These are phyloP conservation scores for Dendrocalamus latiflorus DNA, from an alignment of 202 grass and related monocot species.

Conservation along the genomic window DNA sequence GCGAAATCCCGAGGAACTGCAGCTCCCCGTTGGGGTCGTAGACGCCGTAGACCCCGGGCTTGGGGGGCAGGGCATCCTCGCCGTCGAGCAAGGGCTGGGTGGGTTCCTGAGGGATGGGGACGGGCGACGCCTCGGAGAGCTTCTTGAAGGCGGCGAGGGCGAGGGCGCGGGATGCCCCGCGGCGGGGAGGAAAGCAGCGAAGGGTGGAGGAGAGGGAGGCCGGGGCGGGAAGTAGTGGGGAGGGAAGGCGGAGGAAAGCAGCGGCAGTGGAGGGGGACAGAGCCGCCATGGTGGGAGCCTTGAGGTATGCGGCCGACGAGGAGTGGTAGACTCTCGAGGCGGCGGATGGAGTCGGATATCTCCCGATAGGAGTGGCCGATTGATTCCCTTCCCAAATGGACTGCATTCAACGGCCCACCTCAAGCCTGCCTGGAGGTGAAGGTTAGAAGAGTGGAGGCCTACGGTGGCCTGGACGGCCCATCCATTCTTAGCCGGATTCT, in stretches of 20 bases:
- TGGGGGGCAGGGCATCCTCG: constrained; percentile 36
- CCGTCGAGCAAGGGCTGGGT: constrained; percentile 20
- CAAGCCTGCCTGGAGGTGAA: no score
- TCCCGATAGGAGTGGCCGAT: no score
- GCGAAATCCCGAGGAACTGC: constrained; percentile 77
- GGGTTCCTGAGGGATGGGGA: constrained; percentile 42
- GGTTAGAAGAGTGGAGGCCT: no score
- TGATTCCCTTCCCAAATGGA: no score
- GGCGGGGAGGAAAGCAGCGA: background rate
- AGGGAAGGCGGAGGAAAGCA: background rate
- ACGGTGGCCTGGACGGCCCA: no score
- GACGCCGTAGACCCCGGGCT: constrained; percentile 61
- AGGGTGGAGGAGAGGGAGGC: background rate
- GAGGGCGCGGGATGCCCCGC: background rate
- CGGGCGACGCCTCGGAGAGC: constrained; percentile 53
- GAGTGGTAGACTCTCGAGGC: no score
- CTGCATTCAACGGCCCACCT: no score
- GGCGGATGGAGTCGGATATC: no score
- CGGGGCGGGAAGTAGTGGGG: background rate
- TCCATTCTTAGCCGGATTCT: no score
- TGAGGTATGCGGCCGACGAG: no score
- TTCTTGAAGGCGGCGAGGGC: constrained; percentile 42
- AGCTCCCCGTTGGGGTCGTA: constrained; percentile 56
- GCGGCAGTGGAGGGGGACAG: background rate
- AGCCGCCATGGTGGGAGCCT: background rate